A percentile compares a stretch with the other conserved stretches of the same genome.
Evolutionary conservation across 768 basidiomycete genomes (phyloP).

Genomic region (Nevesoporus exiguus): DNA sequence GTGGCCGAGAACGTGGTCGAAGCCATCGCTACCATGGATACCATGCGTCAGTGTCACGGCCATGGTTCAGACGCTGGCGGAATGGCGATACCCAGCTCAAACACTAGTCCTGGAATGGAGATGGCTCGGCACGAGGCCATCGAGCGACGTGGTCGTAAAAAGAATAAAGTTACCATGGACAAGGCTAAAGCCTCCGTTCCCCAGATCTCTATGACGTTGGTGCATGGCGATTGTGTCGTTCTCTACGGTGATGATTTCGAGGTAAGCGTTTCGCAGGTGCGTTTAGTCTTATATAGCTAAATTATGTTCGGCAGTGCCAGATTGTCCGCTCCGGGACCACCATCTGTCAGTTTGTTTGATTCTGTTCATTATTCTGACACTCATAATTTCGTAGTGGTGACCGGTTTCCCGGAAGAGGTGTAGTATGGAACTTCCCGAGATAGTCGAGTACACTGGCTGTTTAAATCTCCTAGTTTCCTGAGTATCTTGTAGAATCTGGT

Average conservation of each 20-base stretch:
- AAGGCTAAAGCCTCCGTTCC: constrained; percentile 17
- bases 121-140: not conserved
- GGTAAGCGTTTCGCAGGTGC: constrained; percentile 27
- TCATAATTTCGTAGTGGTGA: constrained; percentile 25
- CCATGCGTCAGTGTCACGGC: not conserved
- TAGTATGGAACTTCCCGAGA: not conserved
- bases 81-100: not conserved
- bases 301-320: constrained; percentile 19
- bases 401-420: constrained; percentile 20
- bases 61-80: not conserved
- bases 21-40: constrained; percentile 7
- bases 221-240: constrained; percentile 39
- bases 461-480: not conserved
- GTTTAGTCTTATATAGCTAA: not conserved
- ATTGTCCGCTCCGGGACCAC: constrained; percentile 31
- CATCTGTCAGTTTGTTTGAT: constrained; percentile 23
- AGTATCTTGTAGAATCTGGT: constrained; percentile 2
- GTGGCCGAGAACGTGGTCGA: constrained; percentile 2
- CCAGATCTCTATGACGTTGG: constrained; percentile 32
- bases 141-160: constrained; percentile 8
- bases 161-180: constrained; percentile 17
- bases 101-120: not conserved
- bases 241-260: constrained; percentile 39
- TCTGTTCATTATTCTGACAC: constrained; percentile 1
- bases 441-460: constrained; percentile 1